A percentile compares a stretch with the other conserved stretches of the same genome.
These are phyloP conservation scores for Lodderomyces margitis DNA, from an alignment of 1,139 yeast genomes.

Conservation along the genomic window DNA sequence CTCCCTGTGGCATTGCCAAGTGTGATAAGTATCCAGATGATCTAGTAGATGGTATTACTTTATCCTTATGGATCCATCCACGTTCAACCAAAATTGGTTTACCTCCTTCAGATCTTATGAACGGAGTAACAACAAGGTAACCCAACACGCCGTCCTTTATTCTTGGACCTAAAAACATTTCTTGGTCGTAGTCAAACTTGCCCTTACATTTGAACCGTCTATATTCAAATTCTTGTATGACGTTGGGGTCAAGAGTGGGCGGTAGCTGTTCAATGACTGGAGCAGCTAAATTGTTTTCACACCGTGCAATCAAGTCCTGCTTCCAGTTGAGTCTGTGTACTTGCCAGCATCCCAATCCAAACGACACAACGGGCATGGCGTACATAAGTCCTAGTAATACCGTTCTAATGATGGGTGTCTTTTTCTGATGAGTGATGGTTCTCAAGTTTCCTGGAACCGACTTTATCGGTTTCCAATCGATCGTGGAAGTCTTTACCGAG, in stretches of 20 bases:
- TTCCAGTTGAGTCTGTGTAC: constrained; percentile 85
- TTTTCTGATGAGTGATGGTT: constrained; percentile 40
- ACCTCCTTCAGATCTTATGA: constrained; percentile 72
- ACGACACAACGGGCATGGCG: constrained; percentile 85
- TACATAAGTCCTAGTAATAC: constrained; percentile 60
- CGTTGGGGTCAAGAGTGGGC: constrained; percentile 50
- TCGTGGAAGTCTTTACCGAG: constrained; percentile 61
- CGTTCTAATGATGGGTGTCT: constrained; percentile 40
- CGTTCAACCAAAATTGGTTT: constrained; percentile 74
- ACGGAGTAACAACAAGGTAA: constrained; percentile 78
- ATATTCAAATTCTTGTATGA: constrained; percentile 71
- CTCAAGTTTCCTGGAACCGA: constrained; percentile 48
- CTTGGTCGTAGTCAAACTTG: constrained; percentile 77
- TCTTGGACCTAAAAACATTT: constrained; percentile 91
- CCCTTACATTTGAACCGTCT: constrained; percentile 76
- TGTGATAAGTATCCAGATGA: constrained; percentile 48
- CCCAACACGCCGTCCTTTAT: constrained; percentile 75
- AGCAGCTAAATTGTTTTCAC: constrained; percentile 77
- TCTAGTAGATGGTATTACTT: constrained; percentile 64
- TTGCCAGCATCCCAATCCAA: constrained; percentile 94
- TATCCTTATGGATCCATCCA: constrained; percentile 86
- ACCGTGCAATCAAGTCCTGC: constrained; percentile 72
- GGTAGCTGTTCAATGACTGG: constrained; percentile 72
- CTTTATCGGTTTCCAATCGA: constrained; percentile 81
- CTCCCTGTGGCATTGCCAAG: constrained; percentile 72